Conservation (phyloP, 2,329 filamentous ascomycete species). For the Aspergillus oerlinghausenensis region DNA sequence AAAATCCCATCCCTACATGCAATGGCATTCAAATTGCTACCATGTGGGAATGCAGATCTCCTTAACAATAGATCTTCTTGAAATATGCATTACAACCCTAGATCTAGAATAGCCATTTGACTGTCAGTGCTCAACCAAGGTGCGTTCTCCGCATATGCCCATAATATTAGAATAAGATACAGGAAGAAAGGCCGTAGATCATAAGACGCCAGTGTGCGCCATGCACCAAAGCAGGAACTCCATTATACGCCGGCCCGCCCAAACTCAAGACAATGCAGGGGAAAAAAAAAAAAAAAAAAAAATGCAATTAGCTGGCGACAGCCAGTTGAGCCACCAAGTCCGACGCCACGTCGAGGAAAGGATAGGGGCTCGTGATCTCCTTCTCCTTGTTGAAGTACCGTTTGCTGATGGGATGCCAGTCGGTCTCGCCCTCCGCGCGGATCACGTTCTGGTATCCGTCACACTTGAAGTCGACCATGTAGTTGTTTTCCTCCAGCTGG, state of each 20-base stretch:
- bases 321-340: constrained; percentile 90
- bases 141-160: background rate
- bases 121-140: background rate
- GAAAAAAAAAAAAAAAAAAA: no score
- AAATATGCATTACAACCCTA: no score
- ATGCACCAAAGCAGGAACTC: background rate
- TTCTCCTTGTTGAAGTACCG: constrained; percentile 70
- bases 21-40: background rate
- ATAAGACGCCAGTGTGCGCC: background rate
- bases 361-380: constrained; percentile 90
- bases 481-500: constrained; percentile 85
- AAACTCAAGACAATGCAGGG: background rate
- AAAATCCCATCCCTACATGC: no score
- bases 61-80: background rate
- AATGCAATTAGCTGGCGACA: constrained; percentile 58
- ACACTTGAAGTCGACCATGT: constrained; percentile 97
- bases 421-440: constrained; percentile 43
- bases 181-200: background rate
- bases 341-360: constrained; percentile 90
- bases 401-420: constrained; percentile 47
- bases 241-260: background rate
- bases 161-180: background rate
- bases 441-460: constrained; percentile 91
- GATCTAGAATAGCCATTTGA: background rate
- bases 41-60: no score